Evolutionary conservation across 352 stramenopile genomes (phyloP), one percentile per base, ranked within the genome.

Genomic region (Elongisporangium anandrum): DNA sequence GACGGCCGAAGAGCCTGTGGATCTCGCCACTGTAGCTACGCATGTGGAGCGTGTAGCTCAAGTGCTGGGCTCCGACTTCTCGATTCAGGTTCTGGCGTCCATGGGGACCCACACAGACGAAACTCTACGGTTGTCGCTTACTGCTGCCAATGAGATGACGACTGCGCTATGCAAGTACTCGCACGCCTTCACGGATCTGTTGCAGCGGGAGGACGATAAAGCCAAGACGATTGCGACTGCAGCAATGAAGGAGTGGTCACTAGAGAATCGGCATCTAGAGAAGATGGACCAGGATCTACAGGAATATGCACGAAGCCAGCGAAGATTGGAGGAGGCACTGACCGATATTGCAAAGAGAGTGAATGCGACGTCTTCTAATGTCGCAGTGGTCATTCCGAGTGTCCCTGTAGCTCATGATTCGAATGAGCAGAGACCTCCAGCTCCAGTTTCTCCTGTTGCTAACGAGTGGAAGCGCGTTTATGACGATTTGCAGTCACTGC

Each of bases 1-100:
- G 3, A 84, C 78, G 16, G 76, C 79, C 0, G 64, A 88, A 26
- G 79, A 90, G 13, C 78, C 78, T 0, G 66, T 88, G 1, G 84
- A 94, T 41, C 53, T 87, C 4, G 56, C 68, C 2, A 67, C 51
- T 0, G 68, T 82, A 0, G 68, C 73, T 10, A 52, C 24, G 21
- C 70, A 87, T 21, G 75, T 90, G 7, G 77, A 92, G 17, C 82
- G 79, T 54, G 73, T 90, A 6, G 67, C 74, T 17, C 74, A 71
- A 1, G 63, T 89, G 0, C 60, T 94, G 2, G 72, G 68, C 1
- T 90, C 81, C 0, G 81, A 92, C 41, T 86, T 88, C 47, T 85
- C 81, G 1, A 79, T 87, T 53, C 79, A 90, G 29, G 77, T 90
- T 41, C 57, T 92, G 13, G 60, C 62, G 0, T 60, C 79, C 51